A percentile compares a stretch with the other conserved stretches of the same genome.
Conservation (phyloP, 257 asterid species). For the Ligustrum vulgare region DNA sequence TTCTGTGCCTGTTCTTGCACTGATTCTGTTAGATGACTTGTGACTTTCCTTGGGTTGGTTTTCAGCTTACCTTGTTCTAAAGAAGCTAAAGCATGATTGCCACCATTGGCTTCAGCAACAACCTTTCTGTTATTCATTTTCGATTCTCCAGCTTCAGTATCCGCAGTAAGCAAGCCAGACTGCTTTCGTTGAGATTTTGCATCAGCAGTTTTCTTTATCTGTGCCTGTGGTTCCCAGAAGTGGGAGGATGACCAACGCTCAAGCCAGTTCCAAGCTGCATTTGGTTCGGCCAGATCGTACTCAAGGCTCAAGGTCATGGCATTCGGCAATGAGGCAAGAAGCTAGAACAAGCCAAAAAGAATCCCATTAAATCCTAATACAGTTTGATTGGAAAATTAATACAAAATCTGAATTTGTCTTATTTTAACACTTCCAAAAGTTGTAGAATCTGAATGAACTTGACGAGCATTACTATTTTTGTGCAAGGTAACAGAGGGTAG, state of each 20-base stretch:
- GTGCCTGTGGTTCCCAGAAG: slow-evolving; percentile 68
- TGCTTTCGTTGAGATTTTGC: slow-evolving; percentile 61
- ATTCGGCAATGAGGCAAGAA: slow-evolving; percentile 65
- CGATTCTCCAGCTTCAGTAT: slow-evolving; percentile 58
- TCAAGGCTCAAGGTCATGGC: slow-evolving; percentile 86
- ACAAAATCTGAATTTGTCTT: neutral
- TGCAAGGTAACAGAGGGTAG: neutral
- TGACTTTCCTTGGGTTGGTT: slow-evolving; percentile 50
- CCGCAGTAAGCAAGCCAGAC: slow-evolving; percentile 32
- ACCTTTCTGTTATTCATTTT: slow-evolving; percentile 69
- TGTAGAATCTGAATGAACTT: neutral
- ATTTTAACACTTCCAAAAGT: neutral
- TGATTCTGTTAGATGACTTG: slow-evolving; percentile 49
- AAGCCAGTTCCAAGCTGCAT: slow-evolving; percentile 86
- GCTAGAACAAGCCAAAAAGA: slow-evolving; percentile 47
- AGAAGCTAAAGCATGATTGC: slow-evolving; percentile 42
- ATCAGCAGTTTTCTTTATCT: slow-evolving; percentile 37
- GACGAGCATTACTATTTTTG: neutral
- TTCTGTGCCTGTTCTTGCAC: slow-evolving; percentile 64
- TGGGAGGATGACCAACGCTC: slow-evolving; percentile 81
- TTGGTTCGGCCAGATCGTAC: slow-evolving; percentile 68
- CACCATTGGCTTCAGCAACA: slow-evolving; percentile 48
- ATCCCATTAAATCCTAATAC: slow-evolving; percentile 14
- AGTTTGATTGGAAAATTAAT: neutral
- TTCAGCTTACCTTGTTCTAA: slow-evolving; percentile 59